Base-by-base conservation (phyloP, 371 early-diverging fungal species). In the Mucor ambiguus region DNA sequence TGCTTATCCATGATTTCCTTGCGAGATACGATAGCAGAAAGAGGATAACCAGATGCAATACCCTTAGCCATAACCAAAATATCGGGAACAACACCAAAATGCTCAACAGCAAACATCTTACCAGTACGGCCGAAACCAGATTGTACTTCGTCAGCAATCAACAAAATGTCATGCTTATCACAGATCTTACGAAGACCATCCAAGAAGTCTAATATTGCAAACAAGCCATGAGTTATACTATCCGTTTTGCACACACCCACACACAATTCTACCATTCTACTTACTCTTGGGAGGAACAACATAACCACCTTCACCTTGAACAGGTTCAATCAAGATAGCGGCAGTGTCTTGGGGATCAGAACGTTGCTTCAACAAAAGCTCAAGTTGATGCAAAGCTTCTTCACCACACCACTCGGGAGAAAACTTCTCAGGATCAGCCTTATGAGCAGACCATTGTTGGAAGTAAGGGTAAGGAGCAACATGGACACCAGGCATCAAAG, bases 221-320 rank as follows among this genome's bases (percentile, higher is more conserved):
- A 10, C 2, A 14, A 38, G 4, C 20, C 7, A 9, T 58, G 24
- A 58, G 54, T 26, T 26, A 24, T 12, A 1, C 20, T 49, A 6
- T 24, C 9, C 9, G 2, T 35, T 35, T 35, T 12, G 3, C 37
- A 35, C 37, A 12, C 37, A 35, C 37, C 1, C 26, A 49, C 14
- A 49, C 26, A 49, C 11, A 49, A 6, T 6, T 38, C 30, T 2
- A 57, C 22, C 30, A 63, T 29, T 16, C 11, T 26, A 68, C 70
- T 77, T 80, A 80, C 80, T 75, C 37, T 71, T 44, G 11, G 91
- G 87, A 22, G 93, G 91, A 33, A 84, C 83, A 52, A 86, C 86
- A 64, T 93, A 90, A n/a, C 94, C 94, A 66, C 94, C 94, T 72
- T 94, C 94, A 66, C 93, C 91, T 74, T 90, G 90, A 32, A 94